Conservation (phyloP, 192 early-diverging fungal species). For the Coemansia sp. region DNA sequence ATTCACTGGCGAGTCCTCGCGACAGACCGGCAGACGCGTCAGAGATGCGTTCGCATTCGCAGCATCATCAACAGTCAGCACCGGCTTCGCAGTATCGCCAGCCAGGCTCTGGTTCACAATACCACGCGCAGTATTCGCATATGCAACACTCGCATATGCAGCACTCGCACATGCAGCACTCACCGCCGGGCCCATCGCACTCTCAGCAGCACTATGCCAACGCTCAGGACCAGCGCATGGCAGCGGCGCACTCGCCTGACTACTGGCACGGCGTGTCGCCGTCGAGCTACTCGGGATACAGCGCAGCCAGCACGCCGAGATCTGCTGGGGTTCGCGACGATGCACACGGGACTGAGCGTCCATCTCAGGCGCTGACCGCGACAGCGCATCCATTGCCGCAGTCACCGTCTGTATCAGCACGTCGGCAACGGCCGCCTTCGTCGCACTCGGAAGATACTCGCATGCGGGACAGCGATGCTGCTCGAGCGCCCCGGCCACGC, state of each 20-base stretch:
- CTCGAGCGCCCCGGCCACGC: not conserved
- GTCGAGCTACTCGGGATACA: conserved; percentile 1
- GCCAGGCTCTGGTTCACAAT: not conserved
- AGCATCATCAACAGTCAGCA: not conserved
- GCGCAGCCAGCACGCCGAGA: conserved; percentile 6
- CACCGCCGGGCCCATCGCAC: not conserved
- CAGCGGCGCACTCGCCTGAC: not conserved
- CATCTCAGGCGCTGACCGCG: not conserved
- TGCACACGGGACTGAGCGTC: not conserved
- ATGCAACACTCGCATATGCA: not conserved
- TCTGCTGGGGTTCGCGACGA: conserved; percentile 5
- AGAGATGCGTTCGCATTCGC: not conserved
- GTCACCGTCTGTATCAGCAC: not conserved
- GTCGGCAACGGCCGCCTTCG: not conserved
- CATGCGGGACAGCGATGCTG: not conserved
- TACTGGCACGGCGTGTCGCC: conserved; percentile 6
- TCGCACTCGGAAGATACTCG: not conserved
- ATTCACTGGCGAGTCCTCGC: conserved; percentile 2
- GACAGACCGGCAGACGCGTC: not conserved
- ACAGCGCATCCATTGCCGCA: not conserved
- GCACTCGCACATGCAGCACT: not conserved
- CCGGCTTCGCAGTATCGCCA: not conserved
- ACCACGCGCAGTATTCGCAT: not conserved
- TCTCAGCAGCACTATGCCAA: not conserved
- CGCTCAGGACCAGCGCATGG: not conserved